Conservation (phyloP, 2,329 filamentous ascomycete species). For the Pseudogymnoascus pannorum region DNA sequence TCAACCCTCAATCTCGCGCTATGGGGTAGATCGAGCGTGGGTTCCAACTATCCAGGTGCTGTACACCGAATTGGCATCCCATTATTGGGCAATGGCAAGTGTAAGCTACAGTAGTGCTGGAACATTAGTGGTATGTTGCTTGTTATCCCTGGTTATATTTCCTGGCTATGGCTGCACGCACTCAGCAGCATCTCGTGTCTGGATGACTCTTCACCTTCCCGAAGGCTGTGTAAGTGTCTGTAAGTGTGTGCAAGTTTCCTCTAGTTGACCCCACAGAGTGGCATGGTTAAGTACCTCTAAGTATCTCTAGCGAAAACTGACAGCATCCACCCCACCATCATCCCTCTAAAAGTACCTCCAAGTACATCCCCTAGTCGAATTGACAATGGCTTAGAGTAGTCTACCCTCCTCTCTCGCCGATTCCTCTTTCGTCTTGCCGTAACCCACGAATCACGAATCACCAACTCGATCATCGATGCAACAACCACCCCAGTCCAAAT, state of each 20-base stretch:
- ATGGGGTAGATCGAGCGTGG: background rate
- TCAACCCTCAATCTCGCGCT: background rate
- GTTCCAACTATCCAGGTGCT: background rate
- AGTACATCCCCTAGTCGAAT: background rate
- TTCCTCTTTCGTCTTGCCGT: conserved; percentile 5
- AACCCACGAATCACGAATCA: background rate
- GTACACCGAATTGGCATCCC: background rate
- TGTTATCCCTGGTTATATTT: background rate
- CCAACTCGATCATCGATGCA: background rate
- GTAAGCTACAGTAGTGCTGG: conserved; percentile 1
- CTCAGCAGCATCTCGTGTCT: background rate
- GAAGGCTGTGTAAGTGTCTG: background rate
- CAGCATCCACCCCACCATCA: background rate
- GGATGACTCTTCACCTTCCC: background rate
- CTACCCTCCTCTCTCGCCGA: background rate
- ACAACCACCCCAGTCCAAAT: background rate
- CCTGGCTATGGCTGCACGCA: background rate
- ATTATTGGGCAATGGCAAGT: background rate
- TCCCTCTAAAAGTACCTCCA: background rate
- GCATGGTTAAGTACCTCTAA: background rate
- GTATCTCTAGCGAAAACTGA: background rate
- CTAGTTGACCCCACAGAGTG: background rate
- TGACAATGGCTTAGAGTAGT: conserved; percentile 1
- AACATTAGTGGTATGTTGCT: background rate
- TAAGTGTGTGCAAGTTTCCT: background rate